These are phyloP conservation scores for Penicillium sp. DNA, from an alignment of 2,329 filamentous ascomycete genomes.

Conservation along the genomic window DNA sequence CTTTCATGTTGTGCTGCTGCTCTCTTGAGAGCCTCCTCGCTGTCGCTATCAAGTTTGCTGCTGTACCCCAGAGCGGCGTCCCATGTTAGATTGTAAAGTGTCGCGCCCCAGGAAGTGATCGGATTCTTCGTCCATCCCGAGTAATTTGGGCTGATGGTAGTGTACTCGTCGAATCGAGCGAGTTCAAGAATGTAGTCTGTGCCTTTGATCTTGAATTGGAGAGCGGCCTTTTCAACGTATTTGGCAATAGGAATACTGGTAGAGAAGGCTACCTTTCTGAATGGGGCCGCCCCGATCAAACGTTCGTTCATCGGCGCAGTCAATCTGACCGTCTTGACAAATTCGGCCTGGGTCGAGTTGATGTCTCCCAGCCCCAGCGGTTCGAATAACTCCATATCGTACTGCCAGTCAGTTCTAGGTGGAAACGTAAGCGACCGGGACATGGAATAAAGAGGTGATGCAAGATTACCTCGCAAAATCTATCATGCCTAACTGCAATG, in stretches of 20 bases:
- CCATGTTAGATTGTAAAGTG: slow-evolving; percentile 41
- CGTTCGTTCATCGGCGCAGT: background rate
- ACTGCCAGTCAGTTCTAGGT: slow-evolving; percentile 41
- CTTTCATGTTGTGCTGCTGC: no score
- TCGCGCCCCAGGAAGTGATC: slow-evolving; percentile 38
- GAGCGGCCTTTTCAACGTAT: slow-evolving; percentile 40
- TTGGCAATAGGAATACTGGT: slow-evolving; percentile 26
- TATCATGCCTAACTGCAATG: slow-evolving; percentile 37
- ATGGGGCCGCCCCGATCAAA: slow-evolving; percentile 24
- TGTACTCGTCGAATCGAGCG: slow-evolving; percentile 42
- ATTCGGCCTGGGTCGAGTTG: slow-evolving; percentile 17
- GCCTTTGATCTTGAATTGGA: slow-evolving; percentile 40
- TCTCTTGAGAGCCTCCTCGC: no score
- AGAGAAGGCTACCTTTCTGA: slow-evolving; percentile 33
- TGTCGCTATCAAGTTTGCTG: background rate
- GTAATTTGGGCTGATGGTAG: background rate
- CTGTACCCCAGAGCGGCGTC: slow-evolving; percentile 38
- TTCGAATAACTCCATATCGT: slow-evolving; percentile 42
- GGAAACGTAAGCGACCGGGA: background rate
- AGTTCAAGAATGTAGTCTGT: slow-evolving; percentile 46
- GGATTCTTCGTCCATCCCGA: slow-evolving; percentile 13
- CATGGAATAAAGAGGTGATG: background rate
- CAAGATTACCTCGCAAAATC: slow-evolving; percentile 38
- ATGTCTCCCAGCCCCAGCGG: slow-evolving; percentile 29
- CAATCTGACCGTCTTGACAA: slow-evolving; percentile 7